Percentiles rank a stretch among this genome's conserved stretches.
Conservation (phyloP, 164 flowering plant species). For the Houttuynia cordata region DNA sequence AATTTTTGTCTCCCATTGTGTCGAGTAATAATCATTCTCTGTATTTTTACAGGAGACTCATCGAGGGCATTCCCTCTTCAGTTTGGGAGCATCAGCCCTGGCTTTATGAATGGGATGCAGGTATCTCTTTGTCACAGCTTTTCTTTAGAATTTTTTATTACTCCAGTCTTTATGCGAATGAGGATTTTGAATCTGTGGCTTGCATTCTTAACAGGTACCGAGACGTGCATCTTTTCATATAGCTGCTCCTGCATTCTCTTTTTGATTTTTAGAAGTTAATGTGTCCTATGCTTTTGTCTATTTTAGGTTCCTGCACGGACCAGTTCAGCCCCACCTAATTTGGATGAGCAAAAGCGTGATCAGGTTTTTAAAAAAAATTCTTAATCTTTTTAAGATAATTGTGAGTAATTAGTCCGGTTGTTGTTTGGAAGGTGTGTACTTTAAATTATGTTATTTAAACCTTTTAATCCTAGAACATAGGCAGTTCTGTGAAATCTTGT, state of each 20-base stretch:
- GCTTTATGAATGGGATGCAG: slow-evolving; percentile 17
- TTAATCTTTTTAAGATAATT: too few species aligned
- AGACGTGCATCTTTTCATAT: background rate
- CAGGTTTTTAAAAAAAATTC: background rate
- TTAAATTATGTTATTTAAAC: too few species aligned
- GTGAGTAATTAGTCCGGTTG: too few species aligned
- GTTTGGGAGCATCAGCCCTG: slow-evolving; percentile 13
- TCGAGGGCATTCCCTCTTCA: slow-evolving; percentile 14
- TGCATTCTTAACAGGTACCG: too few species aligned
- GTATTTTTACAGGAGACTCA: slow-evolving; percentile 37
- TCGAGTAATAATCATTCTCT: background rate
- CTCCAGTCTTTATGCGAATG: background rate
- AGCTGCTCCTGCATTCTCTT: background rate
- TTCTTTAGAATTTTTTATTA: too few species aligned
- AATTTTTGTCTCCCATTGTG: background rate
- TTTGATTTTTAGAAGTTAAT: too few species aligned
- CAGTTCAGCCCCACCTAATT: slow-evolving; percentile 89
- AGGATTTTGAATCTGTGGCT: too few species aligned
- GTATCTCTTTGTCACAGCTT: too few species aligned
- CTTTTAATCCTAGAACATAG: too few species aligned
- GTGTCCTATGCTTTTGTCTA: background rate
- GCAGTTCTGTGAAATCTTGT: too few species aligned
- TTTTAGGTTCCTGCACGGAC: slow-evolving; percentile 88
- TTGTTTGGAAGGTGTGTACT: too few species aligned
- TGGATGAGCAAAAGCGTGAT: slow-evolving; percentile 57